Base-by-base conservation (phyloP, 768 basidiomycete species). In the Boletus rufocinnamomeus region DNA sequence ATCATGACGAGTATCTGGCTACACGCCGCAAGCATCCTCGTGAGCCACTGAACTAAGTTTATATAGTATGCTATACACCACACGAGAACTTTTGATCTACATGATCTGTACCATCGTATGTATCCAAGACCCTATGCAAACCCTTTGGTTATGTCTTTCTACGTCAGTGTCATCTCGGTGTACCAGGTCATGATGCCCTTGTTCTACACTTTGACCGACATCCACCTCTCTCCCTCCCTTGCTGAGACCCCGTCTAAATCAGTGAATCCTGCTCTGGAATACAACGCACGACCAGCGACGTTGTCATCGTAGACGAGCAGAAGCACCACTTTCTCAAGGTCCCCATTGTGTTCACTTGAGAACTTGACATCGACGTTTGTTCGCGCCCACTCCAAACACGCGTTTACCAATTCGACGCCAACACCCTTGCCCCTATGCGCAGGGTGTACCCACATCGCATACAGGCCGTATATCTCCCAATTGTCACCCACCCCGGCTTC, bases 151-250 rank as follows among this genome's bases (percentile, higher is more conserved):
- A 2, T 32, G 17, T 25, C 32, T 19, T 8, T 25, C 30, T 1
- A n/a, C 23, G 16, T 11, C 27, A 2, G 28, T 27, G 6, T 11
- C 27, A 11, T 23, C 16, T 34, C 32, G 14, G 1, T 50, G 10
- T 28, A n/a, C 30, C 11, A 10, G 14, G 30, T 17, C 30, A 4
- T 21, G 8, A 25, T 32, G 23, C 14, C 6, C 9, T 17, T 19
- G 25, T 37, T 38, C 82, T 68, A 71, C 73, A 59, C 78, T 77
- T 51, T 70, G 17, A 44, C 14, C 19, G 32, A 47, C 70, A 70
- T 72, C 59, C 59, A 70, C n/a, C n/a, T 51, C 27, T 61, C 13
- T n/a, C 61, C 69, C 35, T 66, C 54, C 2, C 27, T 8, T 4
- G 41, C 32, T 2, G 50, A 10, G 25, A 66, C 52, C 3, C 35